Base-by-base conservation (phyloP, 1,284 basidiomycete species). In the Fistulina hepatica region DNA sequence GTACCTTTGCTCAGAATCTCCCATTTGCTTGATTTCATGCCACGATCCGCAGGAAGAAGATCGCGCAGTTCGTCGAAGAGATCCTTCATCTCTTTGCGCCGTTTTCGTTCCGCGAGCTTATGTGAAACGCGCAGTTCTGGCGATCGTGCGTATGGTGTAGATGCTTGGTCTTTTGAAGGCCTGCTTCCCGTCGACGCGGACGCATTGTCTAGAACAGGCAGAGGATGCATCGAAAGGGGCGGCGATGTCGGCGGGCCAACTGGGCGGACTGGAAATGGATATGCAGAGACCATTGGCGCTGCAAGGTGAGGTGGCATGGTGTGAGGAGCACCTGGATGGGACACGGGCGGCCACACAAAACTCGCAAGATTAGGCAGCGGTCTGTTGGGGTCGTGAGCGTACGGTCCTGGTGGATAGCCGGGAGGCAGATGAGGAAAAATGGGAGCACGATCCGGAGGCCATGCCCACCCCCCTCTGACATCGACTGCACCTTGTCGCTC, bases 71-170 rank as follows among this genome's bases (percentile, higher is more conserved):
- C 92, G 51, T 97, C 92, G 54, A 95, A 97, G 34, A 97, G 59
- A 44, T 95, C 91, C 55, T 93, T 93, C 92, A 97, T 97, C 61
- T 97, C 92, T 63, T 92, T 94, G 56, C 92, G 71, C 48, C 92
- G 67, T 60, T 97, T 95, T 44, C 92, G 67, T 61, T 97, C 92
- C 2, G 92, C 92, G 15, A 95, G 73, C 56, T 95, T 95, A 63
- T 97, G 92, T 10, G 85, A 91, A 30, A 95, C 76, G 37, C 91
- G 76, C 30, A 97, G 67, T 57, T 97, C 92, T 3, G 92, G 92
- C 1, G 86, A 91, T 43, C 92, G 81, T 38, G 91, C 92, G 59
- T 95, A 97, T 4, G 90, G 89, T 10, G 86, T 85, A 15, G 66
- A 49, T 36, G 73, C 67, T 10, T 63, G 41, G 24, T 79, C 71